A percentile compares a stretch with the other conserved stretches of the same genome.
These are phyloP conservation scores for Erythrophleum ivorense DNA, from an alignment of 331 rosid species.

Conservation along the genomic window DNA sequence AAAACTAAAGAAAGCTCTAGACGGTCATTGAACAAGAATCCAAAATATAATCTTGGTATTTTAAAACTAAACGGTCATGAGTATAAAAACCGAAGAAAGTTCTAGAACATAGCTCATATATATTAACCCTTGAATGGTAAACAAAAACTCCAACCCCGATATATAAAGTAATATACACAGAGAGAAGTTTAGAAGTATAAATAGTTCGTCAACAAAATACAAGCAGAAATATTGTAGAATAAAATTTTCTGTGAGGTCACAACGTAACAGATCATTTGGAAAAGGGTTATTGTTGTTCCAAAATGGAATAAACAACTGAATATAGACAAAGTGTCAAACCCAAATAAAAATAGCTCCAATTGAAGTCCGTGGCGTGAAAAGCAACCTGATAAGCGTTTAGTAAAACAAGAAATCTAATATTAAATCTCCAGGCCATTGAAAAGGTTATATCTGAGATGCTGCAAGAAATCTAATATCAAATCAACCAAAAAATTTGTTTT, in stretches of 20 bases:
- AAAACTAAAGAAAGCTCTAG: background rate
- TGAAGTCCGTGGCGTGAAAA: conserved; percentile 41
- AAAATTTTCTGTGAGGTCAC: conserved; percentile 33
- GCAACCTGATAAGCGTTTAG: conserved; percentile 36
- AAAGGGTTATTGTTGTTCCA: conserved; percentile 7
- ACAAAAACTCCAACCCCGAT: background rate
- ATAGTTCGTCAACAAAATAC: conserved; percentile 19
- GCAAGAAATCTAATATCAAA: conserved; percentile 37
- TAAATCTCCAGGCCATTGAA: conserved; percentile 23
- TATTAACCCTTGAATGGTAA: background rate
- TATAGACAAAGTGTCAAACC: conserved; percentile 37
- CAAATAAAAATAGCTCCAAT: conserved; percentile 35
- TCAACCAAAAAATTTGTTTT: background rate
- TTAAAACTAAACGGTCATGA: conserved; percentile 13
- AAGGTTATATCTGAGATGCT: conserved; percentile 26
- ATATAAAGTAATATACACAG: background rate
- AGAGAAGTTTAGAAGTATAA: conserved; percentile 3
- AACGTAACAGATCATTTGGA: conserved; percentile 26
- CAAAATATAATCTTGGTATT: conserved; percentile 27
- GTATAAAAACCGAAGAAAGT: conserved; percentile 10
- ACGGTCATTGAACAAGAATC: conserved; percentile 32
- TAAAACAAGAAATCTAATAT: conserved; percentile 28
- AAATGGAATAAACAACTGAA: conserved; percentile 38
- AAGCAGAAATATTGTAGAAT: background rate
- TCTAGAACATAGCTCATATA: conserved; percentile 2